phyloP scores from a whole-genome alignment of 305 asterid genomes.

The Fraxinus floribunda region DNA sequence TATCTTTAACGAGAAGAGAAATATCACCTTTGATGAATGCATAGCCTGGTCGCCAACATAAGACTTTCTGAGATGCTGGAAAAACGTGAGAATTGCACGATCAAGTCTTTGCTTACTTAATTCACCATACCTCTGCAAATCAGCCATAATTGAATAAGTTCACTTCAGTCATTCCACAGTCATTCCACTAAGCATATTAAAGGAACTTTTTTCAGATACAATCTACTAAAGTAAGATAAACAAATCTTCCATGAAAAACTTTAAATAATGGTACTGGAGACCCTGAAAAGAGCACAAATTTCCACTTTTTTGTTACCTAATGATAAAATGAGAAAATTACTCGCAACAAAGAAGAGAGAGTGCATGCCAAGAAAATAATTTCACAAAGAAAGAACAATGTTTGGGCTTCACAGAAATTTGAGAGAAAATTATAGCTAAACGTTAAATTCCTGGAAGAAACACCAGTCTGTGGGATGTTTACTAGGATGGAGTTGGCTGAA shows the following conservation, averaged over 20 bases:
- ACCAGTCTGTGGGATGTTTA: background rate
- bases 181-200: conserved; percentile 20
- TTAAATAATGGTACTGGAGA: background rate
- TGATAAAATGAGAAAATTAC: background rate
- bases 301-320: background rate
- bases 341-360: background rate
- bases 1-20: conserved; percentile 14
- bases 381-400: background rate
- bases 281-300: background rate
- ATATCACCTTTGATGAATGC: conserved; percentile 91
- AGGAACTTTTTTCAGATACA: conserved; percentile 13
- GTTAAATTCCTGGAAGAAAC: background rate
- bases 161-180: conserved; percentile 35
- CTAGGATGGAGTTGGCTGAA: background rate
- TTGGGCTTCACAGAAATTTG: background rate
- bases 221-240: conserved; percentile 3
- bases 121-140: conserved; percentile 79
- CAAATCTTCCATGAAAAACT: conserved; percentile 3
- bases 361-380: conserved; percentile 2
- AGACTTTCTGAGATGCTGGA: conserved; percentile 86
- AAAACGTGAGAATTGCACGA: conserved; percentile 88
- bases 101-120: conserved; percentile 93
- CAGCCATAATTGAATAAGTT: conserved; percentile 17
- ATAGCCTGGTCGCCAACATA: conserved; percentile 98
- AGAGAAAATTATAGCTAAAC: background rate